Evolutionary conservation across 495 filamentous ascomycete species (phyloP).

Genomic region (Cercophora newfieldiana): DNA sequence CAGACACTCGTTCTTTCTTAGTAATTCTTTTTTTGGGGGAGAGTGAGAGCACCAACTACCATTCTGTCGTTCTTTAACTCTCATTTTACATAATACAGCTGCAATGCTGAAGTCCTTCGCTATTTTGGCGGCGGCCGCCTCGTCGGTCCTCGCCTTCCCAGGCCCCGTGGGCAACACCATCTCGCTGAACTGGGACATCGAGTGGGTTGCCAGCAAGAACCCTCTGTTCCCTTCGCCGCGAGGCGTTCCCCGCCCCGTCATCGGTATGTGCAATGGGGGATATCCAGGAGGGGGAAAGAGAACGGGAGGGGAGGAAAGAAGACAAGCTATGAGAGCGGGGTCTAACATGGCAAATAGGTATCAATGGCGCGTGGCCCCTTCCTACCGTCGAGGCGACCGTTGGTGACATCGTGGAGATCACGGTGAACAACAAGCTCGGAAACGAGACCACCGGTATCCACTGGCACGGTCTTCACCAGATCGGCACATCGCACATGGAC

Average conservation of each 20-base stretch:
- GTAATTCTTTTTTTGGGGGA: not conserved
- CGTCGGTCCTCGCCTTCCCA: not conserved
- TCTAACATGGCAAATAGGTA: slow-evolving; percentile 14
- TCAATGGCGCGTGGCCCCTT: slow-evolving; percentile 50
- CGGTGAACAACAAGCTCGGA: slow-evolving; percentile 14
- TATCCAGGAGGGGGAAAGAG: too few species aligned
- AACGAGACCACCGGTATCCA: slow-evolving; percentile 48
- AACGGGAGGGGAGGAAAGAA: not conserved
- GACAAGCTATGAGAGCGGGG: not conserved
- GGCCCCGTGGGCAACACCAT: not conserved
- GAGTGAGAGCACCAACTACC: not conserved
- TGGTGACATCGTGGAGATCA: slow-evolving; percentile 30
- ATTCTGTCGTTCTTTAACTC: slow-evolving; percentile 1
- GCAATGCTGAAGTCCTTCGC: slow-evolving; percentile 4
- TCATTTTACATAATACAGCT: not conserved
- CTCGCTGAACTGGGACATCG: slow-evolving; percentile 21
- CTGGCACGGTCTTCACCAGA: slow-evolving; percentile 52
- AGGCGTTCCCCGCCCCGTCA: slow-evolving; percentile 45
- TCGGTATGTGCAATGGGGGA: too few species aligned
- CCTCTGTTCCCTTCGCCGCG: slow-evolving; percentile 35
- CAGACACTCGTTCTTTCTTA: slow-evolving; percentile 7
- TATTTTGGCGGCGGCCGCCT: not conserved
- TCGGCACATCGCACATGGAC: slow-evolving; percentile 39
- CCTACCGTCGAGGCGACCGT: slow-evolving; percentile 45
- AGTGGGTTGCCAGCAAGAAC: slow-evolving; percentile 14